Evolutionary conservation across 2,329 filamentous ascomycete genomes (phyloP).

Genomic region (Thelonectria olida): DNA sequence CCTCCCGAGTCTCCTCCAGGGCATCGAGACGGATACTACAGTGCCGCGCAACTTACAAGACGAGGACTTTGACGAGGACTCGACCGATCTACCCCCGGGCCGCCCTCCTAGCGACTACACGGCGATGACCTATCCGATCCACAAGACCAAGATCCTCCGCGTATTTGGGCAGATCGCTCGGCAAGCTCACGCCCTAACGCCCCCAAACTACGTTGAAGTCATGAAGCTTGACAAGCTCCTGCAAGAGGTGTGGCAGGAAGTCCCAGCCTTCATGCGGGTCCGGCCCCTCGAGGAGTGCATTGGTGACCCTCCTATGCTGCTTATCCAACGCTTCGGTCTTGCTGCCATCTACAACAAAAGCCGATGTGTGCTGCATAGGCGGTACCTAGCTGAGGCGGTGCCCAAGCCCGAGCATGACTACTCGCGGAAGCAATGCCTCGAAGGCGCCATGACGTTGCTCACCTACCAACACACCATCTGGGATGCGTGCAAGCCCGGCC

Average conservation of each 20-base stretch:
- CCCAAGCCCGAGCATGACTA: slow-evolving; percentile 58
- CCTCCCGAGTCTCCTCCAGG: slow-evolving; percentile 71
- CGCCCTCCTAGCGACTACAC: slow-evolving; percentile 69
- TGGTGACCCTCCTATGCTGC: slow-evolving; percentile 54
- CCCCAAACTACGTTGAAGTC: slow-evolving; percentile 59
- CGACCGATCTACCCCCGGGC: slow-evolving; percentile 61
- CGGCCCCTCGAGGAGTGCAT: slow-evolving; percentile 58
- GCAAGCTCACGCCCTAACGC: slow-evolving; percentile 58
- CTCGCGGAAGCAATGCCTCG: slow-evolving; percentile 60
- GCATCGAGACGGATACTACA: slow-evolving; percentile 70
- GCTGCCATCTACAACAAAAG: slow-evolving; percentile 63
- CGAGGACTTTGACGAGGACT: slow-evolving; percentile 69
- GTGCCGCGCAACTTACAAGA: slow-evolving; percentile 71
- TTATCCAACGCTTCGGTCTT: slow-evolving; percentile 64
- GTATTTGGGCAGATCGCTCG: slow-evolving; percentile 61
- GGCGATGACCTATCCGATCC: slow-evolving; percentile 62
- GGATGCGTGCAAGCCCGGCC: slow-evolving; percentile 61
- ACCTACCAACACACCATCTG: slow-evolving; percentile 58
- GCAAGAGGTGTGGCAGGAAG: slow-evolving; percentile 53
- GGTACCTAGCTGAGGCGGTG: slow-evolving; percentile 57
- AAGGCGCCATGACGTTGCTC: slow-evolving; percentile 59
- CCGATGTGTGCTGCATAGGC: slow-evolving; percentile 64
- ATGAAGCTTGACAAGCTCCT: slow-evolving; percentile 57
- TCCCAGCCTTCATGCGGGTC: slow-evolving; percentile 60
- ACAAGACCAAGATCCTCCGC: slow-evolving; percentile 58